Conservation (phyloP, 2,329 filamentous ascomycete species). For the Xylariaceae sp. region DNA sequence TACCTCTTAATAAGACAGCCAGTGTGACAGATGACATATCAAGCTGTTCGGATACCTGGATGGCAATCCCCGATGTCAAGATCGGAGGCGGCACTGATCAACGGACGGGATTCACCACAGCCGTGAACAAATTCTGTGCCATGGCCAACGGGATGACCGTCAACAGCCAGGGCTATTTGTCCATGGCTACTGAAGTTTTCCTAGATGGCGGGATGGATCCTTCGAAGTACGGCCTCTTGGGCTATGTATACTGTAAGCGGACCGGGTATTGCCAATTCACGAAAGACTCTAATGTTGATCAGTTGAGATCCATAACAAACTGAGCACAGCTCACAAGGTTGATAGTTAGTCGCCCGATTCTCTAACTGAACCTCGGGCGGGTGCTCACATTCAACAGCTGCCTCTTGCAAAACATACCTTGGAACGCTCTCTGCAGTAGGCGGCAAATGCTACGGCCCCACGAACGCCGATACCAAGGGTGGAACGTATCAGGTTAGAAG, state of each 20-base stretch:
- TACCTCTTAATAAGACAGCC: slow-evolving; percentile 11
- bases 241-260: slow-evolving; percentile 41
- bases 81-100: slow-evolving; percentile 38
- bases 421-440: slow-evolving; percentile 32
- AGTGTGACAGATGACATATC: slow-evolving; percentile 36
- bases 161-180: slow-evolving; percentile 35
- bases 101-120: slow-evolving; percentile 37
- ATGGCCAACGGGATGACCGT: slow-evolving; percentile 34
- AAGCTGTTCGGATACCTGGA: slow-evolving; percentile 37
- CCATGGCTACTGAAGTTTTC: slow-evolving; percentile 42
- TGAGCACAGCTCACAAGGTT: slow-evolving; percentile 34
- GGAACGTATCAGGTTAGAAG: slow-evolving; percentile 40
- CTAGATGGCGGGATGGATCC: slow-evolving; percentile 36
- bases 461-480: slow-evolving; percentile 39
- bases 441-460: slow-evolving; percentile 35
- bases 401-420: slow-evolving; percentile 37
- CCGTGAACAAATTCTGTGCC: slow-evolving; percentile 38
- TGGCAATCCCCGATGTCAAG: slow-evolving; percentile 37
- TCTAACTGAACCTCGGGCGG: not conserved
- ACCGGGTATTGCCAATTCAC: not conserved
- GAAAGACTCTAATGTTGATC: not conserved
- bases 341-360: slow-evolving; percentile 30
- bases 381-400: slow-evolving; percentile 30
- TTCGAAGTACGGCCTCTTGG: slow-evolving; percentile 36
- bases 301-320: slow-evolving; percentile 43